Evolutionary conservation across 495 filamentous ascomycete genomes (phyloP).

Genomic region (Usnea hakonensis): DNA sequence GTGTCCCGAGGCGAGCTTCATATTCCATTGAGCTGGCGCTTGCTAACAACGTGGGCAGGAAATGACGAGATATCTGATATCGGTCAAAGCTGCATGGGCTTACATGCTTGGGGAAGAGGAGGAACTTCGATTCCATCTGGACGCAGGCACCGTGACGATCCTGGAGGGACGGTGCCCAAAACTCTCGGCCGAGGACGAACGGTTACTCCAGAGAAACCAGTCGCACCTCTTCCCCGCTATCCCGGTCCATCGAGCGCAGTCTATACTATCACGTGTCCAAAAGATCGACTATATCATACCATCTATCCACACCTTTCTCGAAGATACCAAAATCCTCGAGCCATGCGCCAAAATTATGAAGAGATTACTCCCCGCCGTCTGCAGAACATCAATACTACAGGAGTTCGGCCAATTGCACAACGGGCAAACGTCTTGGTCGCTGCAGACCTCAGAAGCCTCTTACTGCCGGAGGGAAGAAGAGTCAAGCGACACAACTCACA

Average conservation of each 20-base stretch:
- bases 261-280: constrained; percentile 15
- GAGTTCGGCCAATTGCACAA: constrained; percentile 17
- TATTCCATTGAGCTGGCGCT: too few relatives aligned
- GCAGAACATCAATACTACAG: constrained; percentile 22
- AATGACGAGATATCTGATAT: constrained; percentile 12
- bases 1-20: too few relatives aligned
- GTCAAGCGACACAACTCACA: constrained; percentile 3
- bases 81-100: constrained; percentile 6
- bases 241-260: constrained; percentile 5
- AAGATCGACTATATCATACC: constrained; percentile 23
- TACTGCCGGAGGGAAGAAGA: constrained; percentile 6
- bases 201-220: constrained; percentile 16
- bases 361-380: constrained; percentile 20
- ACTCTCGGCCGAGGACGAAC: constrained; percentile 21
- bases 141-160: constrained; percentile 18
- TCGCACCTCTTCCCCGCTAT: constrained; percentile 15
- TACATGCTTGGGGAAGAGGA: constrained; percentile 9
- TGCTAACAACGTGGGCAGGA: constrained; percentile 14
- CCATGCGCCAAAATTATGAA: constrained; percentile 26
- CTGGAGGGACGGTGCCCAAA: constrained; percentile 22
- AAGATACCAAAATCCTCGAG: constrained; percentile 30
- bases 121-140: constrained; percentile 2
- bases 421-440: constrained; percentile 9
- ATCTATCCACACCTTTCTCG: constrained; percentile 26
- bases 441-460: constrained; percentile 15